A percentile compares a stretch with the other conserved stretches of the same genome.
Evolutionary conservation across 75 land plant genomes (phyloP).

Genomic region (Cunninghamia lanceolata): DNA sequence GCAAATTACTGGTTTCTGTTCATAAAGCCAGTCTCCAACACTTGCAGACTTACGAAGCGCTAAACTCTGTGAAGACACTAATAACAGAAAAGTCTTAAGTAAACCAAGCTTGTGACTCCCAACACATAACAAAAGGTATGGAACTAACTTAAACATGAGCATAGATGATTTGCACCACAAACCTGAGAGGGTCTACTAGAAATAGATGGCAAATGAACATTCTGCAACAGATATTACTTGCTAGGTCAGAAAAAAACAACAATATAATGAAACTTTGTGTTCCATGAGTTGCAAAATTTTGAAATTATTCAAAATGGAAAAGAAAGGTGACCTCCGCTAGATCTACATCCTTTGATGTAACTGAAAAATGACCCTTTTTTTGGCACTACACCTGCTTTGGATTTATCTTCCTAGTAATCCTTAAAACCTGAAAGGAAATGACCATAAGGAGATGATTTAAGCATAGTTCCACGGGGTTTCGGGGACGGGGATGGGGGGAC

Average conservation of each 20-base stretch:
- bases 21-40: slow-evolving; percentile 80
- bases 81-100: background rate
- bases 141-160: background rate
- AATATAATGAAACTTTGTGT: background rate
- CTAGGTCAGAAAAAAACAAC: background rate
- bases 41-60: slow-evolving; percentile 88
- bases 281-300: background rate
- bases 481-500: too few relatives aligned
- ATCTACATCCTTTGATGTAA: slow-evolving; percentile 92
- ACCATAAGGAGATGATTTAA: background rate
- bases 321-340: slow-evolving; percentile 56
- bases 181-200: slow-evolving; percentile 58
- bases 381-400: slow-evolving; percentile 72
- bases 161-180: background rate
- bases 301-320: slow-evolving; percentile 4
- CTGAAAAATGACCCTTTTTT: slow-evolving; percentile 93
- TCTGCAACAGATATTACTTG: slow-evolving; percentile 25
- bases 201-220: slow-evolving; percentile 42
- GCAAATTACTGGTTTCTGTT: slow-evolving; percentile 30
- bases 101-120: background rate
- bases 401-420: slow-evolving; percentile 65
- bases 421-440: slow-evolving; percentile 38
- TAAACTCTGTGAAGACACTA: slow-evolving; percentile 45
- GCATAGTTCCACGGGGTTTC: too few relatives aligned
- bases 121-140: background rate